Evolutionary conservation across 352 stramenopile genomes (phyloP).

Genomic region (Globisporangium parvum): DNA sequence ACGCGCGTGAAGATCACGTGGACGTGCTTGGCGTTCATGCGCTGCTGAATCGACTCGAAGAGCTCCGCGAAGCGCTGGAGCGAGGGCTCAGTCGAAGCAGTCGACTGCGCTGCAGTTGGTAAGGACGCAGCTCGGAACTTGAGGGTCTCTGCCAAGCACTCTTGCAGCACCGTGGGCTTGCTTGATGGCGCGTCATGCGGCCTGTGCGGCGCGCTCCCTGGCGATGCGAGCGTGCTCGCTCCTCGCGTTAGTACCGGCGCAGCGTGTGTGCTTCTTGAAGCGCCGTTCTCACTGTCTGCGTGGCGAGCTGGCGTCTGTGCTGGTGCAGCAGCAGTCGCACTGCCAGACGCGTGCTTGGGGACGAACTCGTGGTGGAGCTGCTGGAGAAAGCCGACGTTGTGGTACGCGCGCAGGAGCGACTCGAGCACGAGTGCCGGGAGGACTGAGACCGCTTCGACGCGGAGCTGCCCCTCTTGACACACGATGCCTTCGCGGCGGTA

Average conservation of each 20-base stretch:
- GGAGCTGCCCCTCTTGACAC: conserved; percentile 55
- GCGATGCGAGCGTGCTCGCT: too few species aligned
- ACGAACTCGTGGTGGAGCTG: conserved; percentile 24
- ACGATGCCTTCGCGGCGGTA: conserved; percentile 41
- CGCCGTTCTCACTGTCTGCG: neutral
- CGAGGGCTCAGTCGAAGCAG: conserved; percentile 17
- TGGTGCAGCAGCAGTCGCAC: neutral
- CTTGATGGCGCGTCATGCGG: neutral
- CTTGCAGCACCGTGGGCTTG: conserved; percentile 14
- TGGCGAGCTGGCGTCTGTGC: neutral
- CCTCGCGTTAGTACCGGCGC: too few species aligned
- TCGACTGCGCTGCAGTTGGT: neutral
- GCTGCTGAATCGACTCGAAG: conserved; percentile 24
- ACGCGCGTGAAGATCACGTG: conserved; percentile 23
- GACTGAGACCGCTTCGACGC: conserved; percentile 57
- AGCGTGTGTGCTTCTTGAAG: neutral
- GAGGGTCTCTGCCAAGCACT: conserved; percentile 24
- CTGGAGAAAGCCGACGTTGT: conserved; percentile 62
- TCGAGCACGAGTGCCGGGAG: conserved; percentile 57
- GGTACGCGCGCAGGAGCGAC: conserved; percentile 54
- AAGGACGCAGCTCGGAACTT: conserved; percentile 10
- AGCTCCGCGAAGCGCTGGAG: conserved; percentile 21
- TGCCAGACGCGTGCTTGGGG: neutral
- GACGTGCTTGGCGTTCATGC: conserved; percentile 14
- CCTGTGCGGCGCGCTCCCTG: neutral